These are phyloP conservation scores for Citrus medica DNA, from an alignment of 345 rosid species.

Conservation along the genomic window DNA sequence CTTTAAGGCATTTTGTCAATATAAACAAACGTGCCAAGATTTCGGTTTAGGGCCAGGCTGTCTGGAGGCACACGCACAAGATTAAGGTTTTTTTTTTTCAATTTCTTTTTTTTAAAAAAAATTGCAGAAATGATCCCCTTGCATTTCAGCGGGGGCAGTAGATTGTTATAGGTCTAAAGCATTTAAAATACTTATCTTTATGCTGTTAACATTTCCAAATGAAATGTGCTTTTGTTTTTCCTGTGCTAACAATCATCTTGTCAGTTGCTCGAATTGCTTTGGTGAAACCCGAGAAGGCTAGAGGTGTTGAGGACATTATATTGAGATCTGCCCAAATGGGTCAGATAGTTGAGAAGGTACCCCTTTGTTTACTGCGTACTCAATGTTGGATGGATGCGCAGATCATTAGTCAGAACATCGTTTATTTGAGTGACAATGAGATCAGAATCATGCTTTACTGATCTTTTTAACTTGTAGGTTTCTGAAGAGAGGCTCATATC, in stretches of 20 bases:
- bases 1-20: not conserved
- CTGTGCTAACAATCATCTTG: not conserved
- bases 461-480: conserved; percentile 41
- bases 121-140: not conserved
- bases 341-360: conserved; percentile 90
- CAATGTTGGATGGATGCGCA: not conserved
- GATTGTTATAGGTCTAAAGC: not conserved
- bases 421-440: not conserved
- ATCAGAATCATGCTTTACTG: not conserved
- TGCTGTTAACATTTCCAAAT: not conserved
- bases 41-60: not conserved
- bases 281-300: conserved; percentile 98
- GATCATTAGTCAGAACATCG: not conserved
- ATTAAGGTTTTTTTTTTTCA: not conserved
- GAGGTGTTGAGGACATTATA: conserved; percentile 87
- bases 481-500: conserved; percentile 89
- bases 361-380: not conserved
- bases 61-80: not conserved
- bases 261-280: conserved; percentile 90
- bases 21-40: not conserved
- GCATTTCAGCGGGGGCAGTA: not conserved
- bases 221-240: not conserved
- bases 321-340: conserved; percentile 91
- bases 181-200: not conserved
- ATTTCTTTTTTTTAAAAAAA: not conserved